Evolutionary conservation across 139 green algal species (phyloP), one percentile per base, ranked within the genome.

Genomic region (Volvox reticuliferus): DNA sequence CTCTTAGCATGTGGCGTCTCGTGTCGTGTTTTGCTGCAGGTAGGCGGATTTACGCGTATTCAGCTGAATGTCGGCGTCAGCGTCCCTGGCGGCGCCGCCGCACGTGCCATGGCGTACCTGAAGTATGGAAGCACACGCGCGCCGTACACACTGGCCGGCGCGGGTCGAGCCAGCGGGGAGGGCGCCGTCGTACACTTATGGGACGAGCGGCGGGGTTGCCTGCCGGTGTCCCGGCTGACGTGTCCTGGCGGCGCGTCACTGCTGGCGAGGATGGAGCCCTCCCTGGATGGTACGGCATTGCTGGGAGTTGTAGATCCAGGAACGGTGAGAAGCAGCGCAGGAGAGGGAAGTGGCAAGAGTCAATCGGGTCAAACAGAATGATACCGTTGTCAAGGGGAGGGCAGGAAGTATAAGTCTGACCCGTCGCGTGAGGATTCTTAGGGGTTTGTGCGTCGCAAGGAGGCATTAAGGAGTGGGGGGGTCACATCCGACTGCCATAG

Each of bases 71-170:
- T 77, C 35, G 16, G 21, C 68, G 12, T 24, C 69, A 3, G 1
- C 24, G 86, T 30, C 20, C 65, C 24, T 19, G 73, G 71, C 44
- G 71, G 73, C 86, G 86, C 22, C 50, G 86, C 86, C n/a, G 73
- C 73, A 2, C 50, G 86, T 12, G n/a, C 55, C 50, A 37, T 90
- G 86, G 26, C 73, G 71, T 90, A 90, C 50, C 6, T 90, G n/a
- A 26, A 28, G 50, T 84, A 90, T 75, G 71, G 86, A 28, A 26
- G 36, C 12, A 32, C 9, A 0, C 2, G 16, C 2, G 71, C 71
- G 86, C 71, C 86, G 86, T 90, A 90, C 73, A 90, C 73, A 55
- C 35, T 90, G 86, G 86, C 86, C 3, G 86, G 50, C 21, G 86
- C 73, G 30, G 86, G 86, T 0, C 44, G 86, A 13, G 71, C 73